Conservation (phyloP, 805 yeast species). For the Kurtzmaniella cleridarum region DNA sequence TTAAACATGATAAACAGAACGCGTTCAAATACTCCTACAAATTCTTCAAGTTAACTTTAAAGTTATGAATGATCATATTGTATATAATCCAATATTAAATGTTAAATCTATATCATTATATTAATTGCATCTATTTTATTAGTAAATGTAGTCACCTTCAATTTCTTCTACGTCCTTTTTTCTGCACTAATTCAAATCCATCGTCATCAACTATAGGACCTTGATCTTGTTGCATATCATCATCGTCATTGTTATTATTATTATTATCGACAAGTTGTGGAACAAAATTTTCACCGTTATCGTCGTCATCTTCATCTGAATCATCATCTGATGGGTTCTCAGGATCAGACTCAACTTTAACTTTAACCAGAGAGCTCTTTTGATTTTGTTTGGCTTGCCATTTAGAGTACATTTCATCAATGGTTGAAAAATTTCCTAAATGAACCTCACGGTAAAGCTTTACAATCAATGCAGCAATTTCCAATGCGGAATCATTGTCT, state of each 20-base stretch:
- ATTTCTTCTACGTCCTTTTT: conserved; percentile 40
- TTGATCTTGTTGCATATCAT: conserved; percentile 25
- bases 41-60: conserved; percentile 22
- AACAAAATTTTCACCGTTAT: conserved; percentile 30
- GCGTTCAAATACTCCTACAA: conserved; percentile 28
- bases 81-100: not conserved
- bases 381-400: conserved; percentile 53
- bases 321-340: conserved; percentile 51
- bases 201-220: conserved; percentile 87
- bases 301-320: conserved; percentile 44
- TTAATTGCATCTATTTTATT: not conserved
- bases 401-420: conserved; percentile 54
- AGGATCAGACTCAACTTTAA: conserved; percentile 55
- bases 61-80: not conserved
- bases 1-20: conserved; percentile 36
- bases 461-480: conserved; percentile 63
- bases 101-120: not conserved
- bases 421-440: conserved; percentile 43
- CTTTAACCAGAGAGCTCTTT: conserved; percentile 25
- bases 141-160: not conserved
- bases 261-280: conserved; percentile 9
- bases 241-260: conserved; percentile 25
- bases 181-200: conserved; percentile 86
- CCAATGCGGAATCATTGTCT: conserved; percentile 83
- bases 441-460: conserved; percentile 62